A percentile compares a stretch with the other conserved stretches of the same genome.
Conservation (phyloP, 2,329 filamentous ascomycete genomes). For the Thelonectria discophora region DNA sequence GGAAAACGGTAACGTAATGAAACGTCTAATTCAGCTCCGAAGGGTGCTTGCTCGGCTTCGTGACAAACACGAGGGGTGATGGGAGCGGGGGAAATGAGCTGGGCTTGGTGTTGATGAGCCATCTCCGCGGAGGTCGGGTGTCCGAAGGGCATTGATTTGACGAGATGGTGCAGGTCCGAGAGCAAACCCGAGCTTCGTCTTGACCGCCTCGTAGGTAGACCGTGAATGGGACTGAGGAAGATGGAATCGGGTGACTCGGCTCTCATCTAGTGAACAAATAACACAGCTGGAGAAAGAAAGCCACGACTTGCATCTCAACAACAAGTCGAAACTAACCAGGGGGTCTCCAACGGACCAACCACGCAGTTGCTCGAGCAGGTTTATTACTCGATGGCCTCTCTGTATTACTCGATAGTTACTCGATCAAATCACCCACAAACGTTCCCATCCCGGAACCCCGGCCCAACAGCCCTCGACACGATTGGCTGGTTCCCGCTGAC, state of each 20-base stretch:
- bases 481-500: slow-evolving; percentile 30
- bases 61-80: not conserved
- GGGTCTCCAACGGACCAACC: not conserved
- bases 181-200: not conserved
- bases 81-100: not conserved
- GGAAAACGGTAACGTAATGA: not conserved
- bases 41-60: not conserved
- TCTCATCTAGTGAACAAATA: slow-evolving; percentile 10
- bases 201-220: slow-evolving; percentile 4
- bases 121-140: slow-evolving; percentile 2
- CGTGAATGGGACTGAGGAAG: not conserved
- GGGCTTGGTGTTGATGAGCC: not conserved
- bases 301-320: slow-evolving; percentile 6
- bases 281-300: not conserved
- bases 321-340: not conserved
- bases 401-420: slow-evolving; percentile 57
- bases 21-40: slow-evolving; percentile 9
- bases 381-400: slow-evolving; percentile 12
- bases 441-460: slow-evolving; percentile 4
- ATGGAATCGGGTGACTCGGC: slow-evolving; percentile 1
- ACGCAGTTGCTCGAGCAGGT: not conserved
- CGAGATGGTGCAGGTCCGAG: not conserved
- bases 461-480: slow-evolving; percentile 25
- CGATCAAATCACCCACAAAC: slow-evolving; percentile 52
- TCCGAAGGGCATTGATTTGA: not conserved